phyloP scores from a whole-genome alignment of 208 protist species.

The Acanthamoeba healyi region DNA sequence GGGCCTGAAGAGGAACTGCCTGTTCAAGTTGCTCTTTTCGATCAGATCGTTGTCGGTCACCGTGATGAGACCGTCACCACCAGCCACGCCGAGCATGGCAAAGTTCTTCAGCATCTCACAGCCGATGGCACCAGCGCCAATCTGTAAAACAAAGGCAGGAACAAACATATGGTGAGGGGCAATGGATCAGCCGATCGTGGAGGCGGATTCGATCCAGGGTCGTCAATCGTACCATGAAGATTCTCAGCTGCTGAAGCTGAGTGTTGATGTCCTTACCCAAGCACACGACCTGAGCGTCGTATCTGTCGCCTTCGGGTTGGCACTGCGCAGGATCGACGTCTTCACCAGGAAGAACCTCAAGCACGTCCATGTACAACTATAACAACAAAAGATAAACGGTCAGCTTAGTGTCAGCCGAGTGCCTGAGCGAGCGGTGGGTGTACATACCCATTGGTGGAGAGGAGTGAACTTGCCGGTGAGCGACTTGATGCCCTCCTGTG shows the following conservation, averaged over 20 bases:
- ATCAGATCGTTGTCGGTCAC: slow-evolving; percentile 89
- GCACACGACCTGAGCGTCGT: slow-evolving; percentile 84
- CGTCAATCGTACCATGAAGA: slow-evolving; percentile 84
- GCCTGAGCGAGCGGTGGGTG: too few relatives aligned
- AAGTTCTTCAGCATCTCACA: slow-evolving; percentile 90
- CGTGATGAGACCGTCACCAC: slow-evolving; percentile 34
- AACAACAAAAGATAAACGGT: neutral
- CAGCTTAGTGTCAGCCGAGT: too few relatives aligned
- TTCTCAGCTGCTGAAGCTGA: slow-evolving; percentile 75
- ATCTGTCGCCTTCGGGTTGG: slow-evolving; percentile 84
- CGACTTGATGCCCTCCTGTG: slow-evolving; percentile 89
- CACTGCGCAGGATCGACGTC: slow-evolving; percentile 91
- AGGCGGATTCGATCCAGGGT: neutral
- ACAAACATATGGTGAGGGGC: neutral
- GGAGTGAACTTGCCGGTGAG: slow-evolving; percentile 96
- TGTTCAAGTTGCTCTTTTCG: slow-evolving; percentile 89
- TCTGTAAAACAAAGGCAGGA: neutral
- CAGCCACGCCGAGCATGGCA: slow-evolving; percentile 85
- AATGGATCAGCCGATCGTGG: slow-evolving; percentile 76
- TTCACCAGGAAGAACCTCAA: slow-evolving; percentile 91
- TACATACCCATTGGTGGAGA: slow-evolving; percentile 93
- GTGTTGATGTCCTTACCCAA: slow-evolving; percentile 85
- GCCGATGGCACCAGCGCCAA: slow-evolving; percentile 86
- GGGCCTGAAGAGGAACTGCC: slow-evolving; percentile 88
- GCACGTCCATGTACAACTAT: slow-evolving; percentile 94